Percentiles rank a stretch among this genome's conserved stretches.
These are phyloP conservation scores for Ophiocordyceps australis DNA, from an alignment of 2,329 filamentous ascomycete species.

Conservation along the genomic window DNA sequence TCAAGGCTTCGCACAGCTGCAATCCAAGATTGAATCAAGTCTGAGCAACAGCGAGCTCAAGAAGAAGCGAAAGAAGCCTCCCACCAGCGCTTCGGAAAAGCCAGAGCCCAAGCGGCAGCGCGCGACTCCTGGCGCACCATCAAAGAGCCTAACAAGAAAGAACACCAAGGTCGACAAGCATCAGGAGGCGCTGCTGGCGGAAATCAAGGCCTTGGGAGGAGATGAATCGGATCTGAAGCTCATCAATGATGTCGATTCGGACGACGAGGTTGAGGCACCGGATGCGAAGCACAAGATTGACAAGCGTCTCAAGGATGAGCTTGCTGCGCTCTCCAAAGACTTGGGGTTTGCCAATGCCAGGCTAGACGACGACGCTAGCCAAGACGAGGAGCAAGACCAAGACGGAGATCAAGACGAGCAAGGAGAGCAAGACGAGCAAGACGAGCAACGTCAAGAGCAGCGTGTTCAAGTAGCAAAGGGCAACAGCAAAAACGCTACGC, in stretches of 20 bases:
- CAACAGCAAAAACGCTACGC: too few relatives aligned
- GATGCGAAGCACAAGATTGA: constrained; percentile 17
- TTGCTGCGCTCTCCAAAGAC: constrained; percentile 18
- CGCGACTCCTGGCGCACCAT: constrained; percentile 8
- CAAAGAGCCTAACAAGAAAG: constrained; percentile 6
- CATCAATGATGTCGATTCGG: constrained; percentile 31
- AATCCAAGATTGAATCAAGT: constrained; percentile 35
- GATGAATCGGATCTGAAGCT: constrained; percentile 46
- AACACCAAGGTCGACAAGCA: constrained; percentile 10
- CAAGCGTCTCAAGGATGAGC: constrained; percentile 18
- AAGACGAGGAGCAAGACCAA: constrained; percentile 13
- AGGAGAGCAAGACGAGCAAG: constrained; percentile 8
- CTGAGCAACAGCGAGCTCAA: constrained; percentile 24
- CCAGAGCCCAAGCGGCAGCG: constrained; percentile 19
- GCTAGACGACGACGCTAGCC: constrained; percentile 15
- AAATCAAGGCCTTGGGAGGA: constrained; percentile 47
- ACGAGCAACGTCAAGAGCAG: constrained; percentile 7
- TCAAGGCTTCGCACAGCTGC: constrained; percentile 30
- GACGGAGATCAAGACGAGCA: constrained; percentile 11
- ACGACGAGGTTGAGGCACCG: constrained; percentile 16
- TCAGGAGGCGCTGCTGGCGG: constrained; percentile 33
- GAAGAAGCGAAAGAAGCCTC: constrained; percentile 23
- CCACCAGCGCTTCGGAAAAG: constrained; percentile 13
- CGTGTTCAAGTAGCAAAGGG: constrained; percentile 11
- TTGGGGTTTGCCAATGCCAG: constrained; percentile 16